phyloP scores from a whole-genome alignment of 164 flowering plant species.

The Paratinospora sagittata region DNA sequence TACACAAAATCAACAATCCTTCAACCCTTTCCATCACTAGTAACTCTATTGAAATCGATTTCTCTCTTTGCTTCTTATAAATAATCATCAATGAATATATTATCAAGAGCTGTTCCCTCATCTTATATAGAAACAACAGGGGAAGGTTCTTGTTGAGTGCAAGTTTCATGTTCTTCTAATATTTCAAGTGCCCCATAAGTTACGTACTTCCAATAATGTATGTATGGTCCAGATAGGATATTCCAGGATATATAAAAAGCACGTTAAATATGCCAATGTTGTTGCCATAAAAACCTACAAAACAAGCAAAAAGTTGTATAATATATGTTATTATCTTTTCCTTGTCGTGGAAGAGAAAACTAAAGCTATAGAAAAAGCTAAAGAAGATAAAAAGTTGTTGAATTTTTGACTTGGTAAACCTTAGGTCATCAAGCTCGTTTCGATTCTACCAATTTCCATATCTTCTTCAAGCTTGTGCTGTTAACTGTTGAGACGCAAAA shows the following conservation, averaged over 20 bases:
- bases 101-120: background rate
- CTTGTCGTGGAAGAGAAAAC: conserved; percentile 13
- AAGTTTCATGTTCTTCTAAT: conserved; percentile 27
- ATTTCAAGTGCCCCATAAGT: conserved; percentile 25
- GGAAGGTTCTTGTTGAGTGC: conserved; percentile 37
- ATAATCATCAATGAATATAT: no score
- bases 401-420: background rate
- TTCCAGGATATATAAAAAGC: background rate
- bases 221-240: background rate
- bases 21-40: conserved; percentile 11
- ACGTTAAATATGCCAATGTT: background rate
- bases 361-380: background rate
- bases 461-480: conserved; percentile 35
- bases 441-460: conserved; percentile 2
- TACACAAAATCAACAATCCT: conserved; percentile 5
- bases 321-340: background rate
- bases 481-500: conserved; percentile 32
- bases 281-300: background rate
- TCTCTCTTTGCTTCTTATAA: background rate
- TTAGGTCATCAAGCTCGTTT: background rate
- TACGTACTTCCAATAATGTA: background rate
- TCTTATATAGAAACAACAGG: conserved; percentile 2
- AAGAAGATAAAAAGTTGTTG: background rate
- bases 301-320: background rate
- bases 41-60: background rate